Conservation (phyloP, 2,329 filamentous ascomycete species). For the Amauroascus verrucosus region DNA sequence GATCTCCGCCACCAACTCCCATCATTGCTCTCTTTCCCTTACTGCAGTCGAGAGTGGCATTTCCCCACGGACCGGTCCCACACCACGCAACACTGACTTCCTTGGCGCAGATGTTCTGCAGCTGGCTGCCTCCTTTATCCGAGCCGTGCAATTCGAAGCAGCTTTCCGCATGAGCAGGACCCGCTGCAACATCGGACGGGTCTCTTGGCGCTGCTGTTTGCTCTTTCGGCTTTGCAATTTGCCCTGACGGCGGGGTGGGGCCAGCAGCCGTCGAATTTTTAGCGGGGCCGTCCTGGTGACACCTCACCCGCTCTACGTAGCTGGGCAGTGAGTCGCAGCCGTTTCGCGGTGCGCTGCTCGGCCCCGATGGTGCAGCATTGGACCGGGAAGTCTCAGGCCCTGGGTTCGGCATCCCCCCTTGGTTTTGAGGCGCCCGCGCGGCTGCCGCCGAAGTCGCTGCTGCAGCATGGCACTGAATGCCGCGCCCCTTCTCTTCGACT, state of each 20-base stretch:
- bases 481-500: neutral
- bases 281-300: neutral
- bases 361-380: neutral
- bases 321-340: neutral
- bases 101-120: neutral
- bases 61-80: neutral
- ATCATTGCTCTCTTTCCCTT: neutral
- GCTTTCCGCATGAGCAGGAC: neutral
- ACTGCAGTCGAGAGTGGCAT: neutral
- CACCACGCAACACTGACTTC: neutral
- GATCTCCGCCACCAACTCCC: neutral
- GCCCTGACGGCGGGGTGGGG: neutral
- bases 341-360: neutral
- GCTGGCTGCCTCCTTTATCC: neutral
- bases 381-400: neutral
- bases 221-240: neutral
- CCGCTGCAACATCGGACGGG: neutral
- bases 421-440: neutral
- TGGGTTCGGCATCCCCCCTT: neutral
- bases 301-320: neutral
- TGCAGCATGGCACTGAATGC: neutral
- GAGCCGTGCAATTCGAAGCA: neutral
- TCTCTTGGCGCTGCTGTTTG: neutral
- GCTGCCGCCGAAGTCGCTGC: neutral
- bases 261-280: neutral